Base-by-base conservation (phyloP, 129 eudicot species). In the Tanacetum coccineum region DNA sequence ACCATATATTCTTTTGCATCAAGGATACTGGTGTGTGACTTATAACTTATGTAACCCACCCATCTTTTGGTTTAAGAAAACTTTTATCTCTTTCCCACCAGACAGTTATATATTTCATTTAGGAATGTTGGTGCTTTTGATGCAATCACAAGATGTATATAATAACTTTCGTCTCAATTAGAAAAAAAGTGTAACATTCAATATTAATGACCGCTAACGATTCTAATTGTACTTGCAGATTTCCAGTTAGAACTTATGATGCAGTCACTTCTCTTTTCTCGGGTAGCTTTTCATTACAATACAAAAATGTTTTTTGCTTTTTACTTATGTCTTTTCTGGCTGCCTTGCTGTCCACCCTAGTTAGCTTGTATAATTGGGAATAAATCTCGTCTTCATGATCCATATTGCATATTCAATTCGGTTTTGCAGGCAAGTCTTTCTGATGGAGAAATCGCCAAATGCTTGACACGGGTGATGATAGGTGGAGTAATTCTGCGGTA, bases 161-260 rank as follows among this genome's bases (percentile, higher is more conserved):
- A 14, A 42, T 42, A 50, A 51, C 62, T 66, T 58, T 13, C 40
- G 55, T 19, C 13, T 22, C 17, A 46, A 56, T 46, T 19, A 58
- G 19, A 66, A 57, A n/a, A n/a, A n/a, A 32, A 55, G 48, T 46
- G 10, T 45, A 22, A 52, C 30, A 9, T 67, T 36, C n/a, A 25
- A 60, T 8, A 53, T 67, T 8, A 68, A 50, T 51, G 40, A 64
- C 18, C 25, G 72, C 72, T 72, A 67, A 79, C 52, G 59, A 50
- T 59, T 70, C 63, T 59, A 42, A 28, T 73, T 58, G 68, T 76
- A 55, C 72, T 58, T 89, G 88, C 96, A 93, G 99, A 84, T 40
- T 93, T 93, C 75, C 95, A 79, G 87, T 90, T 93, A 62, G 99
- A 93, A 59, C 95, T 93, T 72, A 55, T 93, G 78, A 87, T 93